Evolutionary conservation across 805 yeast genomes (phyloP).

Genomic region (Vanderwaltozyma polyspora): DNA sequence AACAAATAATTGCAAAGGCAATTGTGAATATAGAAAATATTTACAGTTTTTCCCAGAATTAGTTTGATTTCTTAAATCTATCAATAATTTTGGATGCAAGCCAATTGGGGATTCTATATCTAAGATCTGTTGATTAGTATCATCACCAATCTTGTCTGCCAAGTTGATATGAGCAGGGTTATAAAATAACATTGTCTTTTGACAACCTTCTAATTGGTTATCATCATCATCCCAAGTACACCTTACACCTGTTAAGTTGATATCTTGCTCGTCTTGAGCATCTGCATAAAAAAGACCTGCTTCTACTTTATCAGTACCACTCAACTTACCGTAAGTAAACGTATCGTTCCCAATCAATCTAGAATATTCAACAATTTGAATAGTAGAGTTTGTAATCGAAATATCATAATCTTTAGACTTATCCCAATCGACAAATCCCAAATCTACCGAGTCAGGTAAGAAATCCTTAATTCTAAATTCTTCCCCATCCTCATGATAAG

Average conservation of each 20-base stretch:
- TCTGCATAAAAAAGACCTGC: constrained; percentile 23
- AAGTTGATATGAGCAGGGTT: constrained; percentile 4
- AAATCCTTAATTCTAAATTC: constrained; percentile 1
- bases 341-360: constrained; percentile 3
- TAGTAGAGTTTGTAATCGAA: constrained; percentile 1
- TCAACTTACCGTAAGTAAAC: constrained; percentile 2
- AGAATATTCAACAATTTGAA: constrained; percentile 16
- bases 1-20: constrained; percentile 39
- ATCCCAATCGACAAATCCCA: constrained; percentile 3
- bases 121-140: constrained; percentile 1
- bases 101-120: constrained; percentile 26
- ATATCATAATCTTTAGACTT: constrained; percentile 11
- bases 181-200: constrained; percentile 20
- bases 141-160: neutral
- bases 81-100: constrained; percentile 28
- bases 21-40: constrained; percentile 32
- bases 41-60: constrained; percentile 27
- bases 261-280: constrained; percentile 11
- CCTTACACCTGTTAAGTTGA: constrained; percentile 19
- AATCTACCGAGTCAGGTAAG: constrained; percentile 1
- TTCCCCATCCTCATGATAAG: constrained; percentile 9
- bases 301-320: constrained; percentile 11
- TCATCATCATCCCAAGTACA: constrained; percentile 17
- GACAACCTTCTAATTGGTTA: constrained; percentile 14
- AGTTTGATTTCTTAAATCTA: constrained; percentile 7